phyloP scores from a whole-genome alignment of 75 land plant genomes.

The Cunninghamia lanceolata region DNA sequence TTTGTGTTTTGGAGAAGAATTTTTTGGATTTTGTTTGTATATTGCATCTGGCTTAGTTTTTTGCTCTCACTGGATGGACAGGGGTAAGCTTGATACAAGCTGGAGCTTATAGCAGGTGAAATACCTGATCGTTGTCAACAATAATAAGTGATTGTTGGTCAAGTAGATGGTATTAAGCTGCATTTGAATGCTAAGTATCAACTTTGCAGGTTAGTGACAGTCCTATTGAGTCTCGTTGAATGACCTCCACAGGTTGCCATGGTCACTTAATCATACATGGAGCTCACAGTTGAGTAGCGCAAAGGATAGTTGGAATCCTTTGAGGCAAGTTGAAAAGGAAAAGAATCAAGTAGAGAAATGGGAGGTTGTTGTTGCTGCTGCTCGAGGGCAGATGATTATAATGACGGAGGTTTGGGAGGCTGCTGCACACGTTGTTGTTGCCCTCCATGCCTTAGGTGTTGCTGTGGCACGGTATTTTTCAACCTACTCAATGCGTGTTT shows the following conservation, averaged over 20 bases:
- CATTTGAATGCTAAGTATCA: neutral
- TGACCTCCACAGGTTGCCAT: neutral
- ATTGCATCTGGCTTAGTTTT: neutral
- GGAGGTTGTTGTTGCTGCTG: conserved; percentile 10
- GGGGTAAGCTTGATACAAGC: neutral
- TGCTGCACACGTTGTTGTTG: neutral
- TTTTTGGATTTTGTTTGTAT: neutral
- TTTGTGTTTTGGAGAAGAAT: neutral
- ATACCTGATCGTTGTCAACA: neutral
- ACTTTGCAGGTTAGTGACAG: neutral
- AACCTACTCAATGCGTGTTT: neutral
- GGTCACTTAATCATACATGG: conserved; percentile 5
- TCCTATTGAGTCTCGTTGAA: neutral
- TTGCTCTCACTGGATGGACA: neutral
- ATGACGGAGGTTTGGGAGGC: neutral
- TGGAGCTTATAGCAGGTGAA: neutral
- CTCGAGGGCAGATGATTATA: conserved; percentile 8
- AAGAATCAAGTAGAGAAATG: conserved; percentile 2
- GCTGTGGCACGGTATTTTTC: conserved; percentile 7
- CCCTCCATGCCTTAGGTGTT: conserved; percentile 1
- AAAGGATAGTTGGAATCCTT: neutral
- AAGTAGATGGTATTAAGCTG: neutral
- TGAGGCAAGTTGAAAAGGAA: neutral
- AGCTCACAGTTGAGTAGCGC: neutral
- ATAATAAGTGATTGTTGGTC: neutral